phyloP scores from a whole-genome alignment of 169 alveolate species.

The Cryptosporidium bovis region DNA sequence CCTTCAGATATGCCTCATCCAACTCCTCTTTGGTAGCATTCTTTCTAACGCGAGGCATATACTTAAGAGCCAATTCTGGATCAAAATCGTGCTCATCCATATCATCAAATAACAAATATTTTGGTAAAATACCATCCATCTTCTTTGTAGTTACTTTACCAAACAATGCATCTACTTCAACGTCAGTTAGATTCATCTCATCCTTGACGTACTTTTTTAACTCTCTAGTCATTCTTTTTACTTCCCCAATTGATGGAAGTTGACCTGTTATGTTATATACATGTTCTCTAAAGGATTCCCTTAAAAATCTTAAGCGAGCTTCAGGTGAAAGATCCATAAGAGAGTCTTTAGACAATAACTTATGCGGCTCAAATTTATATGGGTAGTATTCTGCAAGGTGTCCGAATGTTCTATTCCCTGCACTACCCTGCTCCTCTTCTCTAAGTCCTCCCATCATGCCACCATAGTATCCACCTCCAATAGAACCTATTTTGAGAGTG shows the following conservation, averaged over 20 bases:
- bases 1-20: slow-evolving; percentile 44
- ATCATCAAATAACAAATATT: slow-evolving; percentile 48
- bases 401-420: slow-evolving; percentile 48
- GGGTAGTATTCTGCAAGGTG: slow-evolving; percentile 15
- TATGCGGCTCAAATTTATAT: slow-evolving; percentile 1
- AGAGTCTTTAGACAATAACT: not conserved
- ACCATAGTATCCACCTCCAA: slow-evolving; percentile 72
- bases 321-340: slow-evolving; percentile 22
- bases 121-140: slow-evolving; percentile 10
- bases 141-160: slow-evolving; percentile 18
- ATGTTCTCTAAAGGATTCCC: slow-evolving; percentile 55
- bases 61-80: slow-evolving; percentile 62
- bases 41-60: slow-evolving; percentile 53
- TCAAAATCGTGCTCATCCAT: slow-evolving; percentile 65
- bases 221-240: slow-evolving; percentile 6
- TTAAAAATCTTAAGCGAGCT: slow-evolving; percentile 26
- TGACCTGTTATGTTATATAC: slow-evolving; percentile 26
- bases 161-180: slow-evolving; percentile 1
- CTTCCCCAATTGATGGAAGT: slow-evolving; percentile 20
- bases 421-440: slow-evolving; percentile 18
- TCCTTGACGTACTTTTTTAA: slow-evolving; percentile 17
- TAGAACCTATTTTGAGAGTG: slow-evolving; percentile 5
- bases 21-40: slow-evolving; percentile 33
- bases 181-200: slow-evolving; percentile 13
- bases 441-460: slow-evolving; percentile 16